phyloP scores from a whole-genome alignment of 139 green algal species.

The Yamagishiella unicocca region DNA sequence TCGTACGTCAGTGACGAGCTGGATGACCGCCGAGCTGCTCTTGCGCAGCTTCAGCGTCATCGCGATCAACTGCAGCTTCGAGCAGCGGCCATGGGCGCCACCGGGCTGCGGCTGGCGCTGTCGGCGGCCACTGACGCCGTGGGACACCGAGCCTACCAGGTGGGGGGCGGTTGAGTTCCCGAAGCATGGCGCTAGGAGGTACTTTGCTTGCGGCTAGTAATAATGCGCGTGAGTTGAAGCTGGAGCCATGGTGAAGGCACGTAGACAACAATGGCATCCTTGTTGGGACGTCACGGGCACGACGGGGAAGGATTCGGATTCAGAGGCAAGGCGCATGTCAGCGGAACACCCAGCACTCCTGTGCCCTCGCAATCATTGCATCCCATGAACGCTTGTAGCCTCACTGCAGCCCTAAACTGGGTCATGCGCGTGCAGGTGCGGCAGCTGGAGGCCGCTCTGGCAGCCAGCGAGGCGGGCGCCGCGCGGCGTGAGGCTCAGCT shows the following conservation, averaged over 20 bases:
- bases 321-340: no score
- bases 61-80: conserved; percentile 30
- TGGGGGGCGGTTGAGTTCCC: background rate
- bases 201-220: no score
- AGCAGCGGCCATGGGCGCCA: background rate
- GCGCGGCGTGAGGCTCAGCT: conserved; percentile 21
- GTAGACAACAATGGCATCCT: no score
- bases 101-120: conserved; percentile 36
- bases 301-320: background rate
- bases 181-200: no score
- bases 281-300: background rate
- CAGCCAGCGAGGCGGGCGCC: conserved; percentile 26
- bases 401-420: no score
- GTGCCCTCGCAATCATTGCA: background rate
- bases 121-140: conserved; percentile 21
- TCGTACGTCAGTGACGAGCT: conserved; percentile 32
- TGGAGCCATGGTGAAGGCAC: no score
- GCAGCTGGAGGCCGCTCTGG: conserved; percentile 34
- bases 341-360: no score
- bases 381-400: background rate
- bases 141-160: conserved; percentile 9
- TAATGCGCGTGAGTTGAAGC: no score
- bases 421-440: background rate
- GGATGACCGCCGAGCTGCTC: background rate
- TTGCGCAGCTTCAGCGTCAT: conserved; percentile 8